Evolutionary conservation across 2,329 filamentous ascomycete species (phyloP).

Genomic region (Fusarium cicatricum): DNA sequence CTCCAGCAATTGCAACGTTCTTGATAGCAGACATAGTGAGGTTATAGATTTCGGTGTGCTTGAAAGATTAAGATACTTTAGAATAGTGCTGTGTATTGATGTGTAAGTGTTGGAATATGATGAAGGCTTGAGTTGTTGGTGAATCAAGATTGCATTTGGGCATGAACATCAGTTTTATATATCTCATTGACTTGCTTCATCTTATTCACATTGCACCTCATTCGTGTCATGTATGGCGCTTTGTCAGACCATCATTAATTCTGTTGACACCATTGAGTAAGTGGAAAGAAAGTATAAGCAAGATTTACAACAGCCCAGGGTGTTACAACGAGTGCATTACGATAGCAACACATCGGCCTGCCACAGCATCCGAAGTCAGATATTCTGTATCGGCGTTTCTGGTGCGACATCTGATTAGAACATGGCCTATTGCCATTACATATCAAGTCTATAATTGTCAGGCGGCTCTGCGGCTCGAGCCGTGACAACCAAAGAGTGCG

Average conservation of each 20-base stretch:
- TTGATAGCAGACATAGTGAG: conserved; percentile 45
- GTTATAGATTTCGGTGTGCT: neutral
- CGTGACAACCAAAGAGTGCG: neutral
- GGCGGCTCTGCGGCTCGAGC: neutral
- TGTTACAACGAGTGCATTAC: neutral
- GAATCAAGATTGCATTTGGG: neutral
- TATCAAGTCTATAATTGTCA: neutral
- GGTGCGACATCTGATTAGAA: neutral
- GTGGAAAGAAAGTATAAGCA: neutral
- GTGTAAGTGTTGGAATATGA: neutral
- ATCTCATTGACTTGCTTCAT: neutral
- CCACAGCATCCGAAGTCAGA: no score
- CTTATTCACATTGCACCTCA: neutral
- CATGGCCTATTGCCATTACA: neutral
- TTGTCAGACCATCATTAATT: conserved; percentile 1
- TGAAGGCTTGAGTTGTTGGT: conserved; percentile 1
- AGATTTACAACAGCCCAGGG: neutral
- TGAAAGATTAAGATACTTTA: no score
- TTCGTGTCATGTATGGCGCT: neutral
- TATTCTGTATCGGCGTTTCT: no score
- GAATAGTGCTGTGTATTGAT: no score
- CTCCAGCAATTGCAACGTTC: conserved; percentile 51
- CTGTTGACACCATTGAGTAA: neutral
- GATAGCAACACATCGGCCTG: neutral
- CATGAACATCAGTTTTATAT: neutral